phyloP scores from a whole-genome alignment of 768 basidiomycete species.

The Tylopilus rubrobrunneus region DNA sequence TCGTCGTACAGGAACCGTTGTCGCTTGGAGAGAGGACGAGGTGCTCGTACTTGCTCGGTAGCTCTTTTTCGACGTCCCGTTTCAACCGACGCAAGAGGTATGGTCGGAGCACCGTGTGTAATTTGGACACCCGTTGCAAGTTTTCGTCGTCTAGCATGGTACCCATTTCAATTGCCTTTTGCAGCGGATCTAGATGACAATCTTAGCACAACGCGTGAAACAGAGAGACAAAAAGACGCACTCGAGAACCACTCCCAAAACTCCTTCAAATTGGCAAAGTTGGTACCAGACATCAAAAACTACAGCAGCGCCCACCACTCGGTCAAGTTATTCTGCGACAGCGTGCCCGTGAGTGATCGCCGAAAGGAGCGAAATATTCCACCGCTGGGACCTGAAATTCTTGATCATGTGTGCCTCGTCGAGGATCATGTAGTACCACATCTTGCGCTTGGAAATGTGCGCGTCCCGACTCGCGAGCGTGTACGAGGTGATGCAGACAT shows the following conservation, averaged over 20 bases:
- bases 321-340: slow-evolving; percentile 92
- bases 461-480: slow-evolving; percentile 89
- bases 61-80: too few relatives aligned
- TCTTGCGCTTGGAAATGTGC: slow-evolving; percentile 86
- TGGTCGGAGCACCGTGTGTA: slow-evolving; percentile 93
- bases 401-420: slow-evolving; percentile 99
- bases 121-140: slow-evolving; percentile 75
- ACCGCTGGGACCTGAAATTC: slow-evolving; percentile 91
- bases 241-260: slow-evolving; percentile 98
- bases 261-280: slow-evolving; percentile 89
- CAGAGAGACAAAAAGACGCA: slow-evolving; percentile 36
- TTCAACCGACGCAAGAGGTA: slow-evolving; percentile 95
- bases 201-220: background rate
- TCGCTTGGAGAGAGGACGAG: slow-evolving; percentile 84
- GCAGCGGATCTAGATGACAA: slow-evolving; percentile 73
- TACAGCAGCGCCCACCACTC: slow-evolving; percentile 95
- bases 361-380: slow-evolving; percentile 84
- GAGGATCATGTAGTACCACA: slow-evolving; percentile 95
- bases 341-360: slow-evolving; percentile 92
- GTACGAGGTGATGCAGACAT: slow-evolving; percentile 94
- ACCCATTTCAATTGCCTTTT: slow-evolving; percentile 91
- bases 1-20: slow-evolving; percentile 96
- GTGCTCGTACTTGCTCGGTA: slow-evolving; percentile 93
- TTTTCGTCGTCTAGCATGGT: slow-evolving; percentile 88
- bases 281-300: slow-evolving; percentile 88